Percentiles rank a stretch among this genome's conserved stretches.
Conservation (phyloP, 495 filamentous ascomycete species). For the Parathielavia appendiculata region DNA sequence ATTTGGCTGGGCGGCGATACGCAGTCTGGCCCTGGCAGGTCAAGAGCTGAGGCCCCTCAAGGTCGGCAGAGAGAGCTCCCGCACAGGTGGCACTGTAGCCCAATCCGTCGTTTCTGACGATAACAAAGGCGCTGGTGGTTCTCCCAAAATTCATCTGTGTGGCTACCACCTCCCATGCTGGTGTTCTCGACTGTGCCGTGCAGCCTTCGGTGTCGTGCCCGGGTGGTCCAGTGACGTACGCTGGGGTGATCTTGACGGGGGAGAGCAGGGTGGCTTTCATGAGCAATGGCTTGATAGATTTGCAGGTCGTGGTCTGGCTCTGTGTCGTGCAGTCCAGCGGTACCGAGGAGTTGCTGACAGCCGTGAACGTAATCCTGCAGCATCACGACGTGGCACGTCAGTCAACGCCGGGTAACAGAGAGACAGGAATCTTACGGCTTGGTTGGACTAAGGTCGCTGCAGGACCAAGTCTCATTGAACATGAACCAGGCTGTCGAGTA, state of each 20-base stretch:
- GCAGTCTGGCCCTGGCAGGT: conserved; percentile 5
- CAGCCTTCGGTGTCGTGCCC: conserved; percentile 27
- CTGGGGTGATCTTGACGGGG: conserved; percentile 22
- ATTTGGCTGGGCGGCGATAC: conserved; percentile 7
- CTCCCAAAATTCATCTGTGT: conserved; percentile 11
- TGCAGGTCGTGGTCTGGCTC: neutral
- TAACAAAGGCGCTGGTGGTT: conserved; percentile 7
- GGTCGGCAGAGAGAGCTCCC: neutral
- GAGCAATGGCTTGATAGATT: conserved; percentile 9
- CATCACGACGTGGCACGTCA: neutral
- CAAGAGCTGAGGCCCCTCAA: neutral
- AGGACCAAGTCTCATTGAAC: conserved; percentile 28
- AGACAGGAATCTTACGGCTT: conserved; percentile 15
- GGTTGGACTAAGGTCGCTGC: conserved; percentile 15
- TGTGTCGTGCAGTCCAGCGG: conserved; percentile 10
- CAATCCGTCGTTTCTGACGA: conserved; percentile 10
- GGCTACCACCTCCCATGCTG: conserved; percentile 17
- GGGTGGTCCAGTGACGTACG: conserved; percentile 16
- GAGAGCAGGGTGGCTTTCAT: conserved; percentile 16
- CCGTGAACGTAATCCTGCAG: conserved; percentile 20
- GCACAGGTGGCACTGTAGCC: conserved; percentile 17
- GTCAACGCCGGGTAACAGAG: neutral
- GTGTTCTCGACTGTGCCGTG: conserved; percentile 10
- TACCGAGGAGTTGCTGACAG: conserved; percentile 21
- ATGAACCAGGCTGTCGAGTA: conserved; percentile 4